Percentiles rank a stretch among this genome's conserved stretches.
phyloP scores from a whole-genome alignment of 257 asterid species.

The Lycium barbarum region DNA sequence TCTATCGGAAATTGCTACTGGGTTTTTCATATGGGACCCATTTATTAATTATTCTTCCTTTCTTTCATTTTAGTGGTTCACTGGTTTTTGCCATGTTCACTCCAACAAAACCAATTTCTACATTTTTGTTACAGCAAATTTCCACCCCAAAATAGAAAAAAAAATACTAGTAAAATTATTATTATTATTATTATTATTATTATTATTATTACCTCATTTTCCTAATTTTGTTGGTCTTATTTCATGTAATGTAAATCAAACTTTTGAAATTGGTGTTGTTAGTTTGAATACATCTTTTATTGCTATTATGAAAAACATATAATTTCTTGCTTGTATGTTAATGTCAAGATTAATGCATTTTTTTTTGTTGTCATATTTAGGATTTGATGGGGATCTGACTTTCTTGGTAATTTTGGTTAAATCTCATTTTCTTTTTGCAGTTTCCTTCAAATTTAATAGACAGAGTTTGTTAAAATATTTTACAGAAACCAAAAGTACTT shows the following conservation, averaged over 20 bases:
- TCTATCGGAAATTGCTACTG: background rate
- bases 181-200: background rate
- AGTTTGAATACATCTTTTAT: too few species aligned
- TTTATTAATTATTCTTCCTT: background rate
- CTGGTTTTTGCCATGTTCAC: background rate
- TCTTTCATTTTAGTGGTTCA: constrained; percentile 14
- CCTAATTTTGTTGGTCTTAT: background rate
- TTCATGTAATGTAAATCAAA: background rate
- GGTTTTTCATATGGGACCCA: background rate
- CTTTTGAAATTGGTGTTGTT: too few species aligned
- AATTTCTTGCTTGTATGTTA: too few species aligned
- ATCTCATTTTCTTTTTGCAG: too few species aligned
- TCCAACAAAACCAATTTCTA: constrained; percentile 11
- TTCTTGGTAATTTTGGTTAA: too few species aligned
- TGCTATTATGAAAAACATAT: too few species aligned
- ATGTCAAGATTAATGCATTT: too few species aligned
- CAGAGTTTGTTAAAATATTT: too few species aligned
- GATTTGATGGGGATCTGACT: too few species aligned
- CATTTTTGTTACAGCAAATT: background rate
- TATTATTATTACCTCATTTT: background rate
- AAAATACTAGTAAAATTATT: background rate
- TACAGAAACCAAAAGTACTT: too few species aligned
- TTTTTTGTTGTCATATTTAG: too few species aligned
- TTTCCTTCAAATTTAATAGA: too few species aligned
- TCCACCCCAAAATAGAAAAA: background rate